Percentiles rank a stretch among this genome's conserved stretches.
Evolutionary conservation across 176 grass and related monocot genomes (phyloP).

Genomic region (Canna indica): DNA sequence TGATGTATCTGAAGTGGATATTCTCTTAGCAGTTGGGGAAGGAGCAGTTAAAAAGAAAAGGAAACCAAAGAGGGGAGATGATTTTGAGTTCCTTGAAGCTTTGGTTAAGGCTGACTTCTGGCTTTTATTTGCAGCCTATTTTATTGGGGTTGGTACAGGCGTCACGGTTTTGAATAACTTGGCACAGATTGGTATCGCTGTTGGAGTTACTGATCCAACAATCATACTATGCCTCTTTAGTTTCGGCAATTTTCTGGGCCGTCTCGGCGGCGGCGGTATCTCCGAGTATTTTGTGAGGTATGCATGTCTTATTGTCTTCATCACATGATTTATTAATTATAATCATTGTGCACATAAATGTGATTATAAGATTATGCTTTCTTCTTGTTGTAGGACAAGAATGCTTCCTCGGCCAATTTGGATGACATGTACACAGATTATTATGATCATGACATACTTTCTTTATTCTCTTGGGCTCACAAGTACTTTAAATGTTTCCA

Average conservation of each 20-base stretch:
- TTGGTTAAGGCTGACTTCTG: constrained; percentile 89
- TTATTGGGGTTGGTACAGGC: constrained; percentile 75
- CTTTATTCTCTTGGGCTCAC: background rate
- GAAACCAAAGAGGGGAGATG: constrained; percentile 78
- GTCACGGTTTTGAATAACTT: constrained; percentile 93
- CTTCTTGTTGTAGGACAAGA: background rate
- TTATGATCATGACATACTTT: background rate
- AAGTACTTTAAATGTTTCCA: background rate
- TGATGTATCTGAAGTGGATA: constrained; percentile 70
- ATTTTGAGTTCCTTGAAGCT: constrained; percentile 87
- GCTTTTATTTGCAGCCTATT: constrained; percentile 71
- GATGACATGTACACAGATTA: background rate
- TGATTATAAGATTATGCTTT: no score
- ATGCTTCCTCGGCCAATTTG: constrained; percentile 10
- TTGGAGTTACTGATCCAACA: constrained; percentile 58
- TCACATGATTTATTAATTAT: background rate
- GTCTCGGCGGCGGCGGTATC: constrained; percentile 62
- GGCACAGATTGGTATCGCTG: constrained; percentile 77
- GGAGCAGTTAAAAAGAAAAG: constrained; percentile 86
- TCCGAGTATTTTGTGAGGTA: constrained; percentile 92
- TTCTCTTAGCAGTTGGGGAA: constrained; percentile 82
- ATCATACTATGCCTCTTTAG: constrained; percentile 78
- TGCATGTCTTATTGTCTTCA: no score
- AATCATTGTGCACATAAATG: no score
- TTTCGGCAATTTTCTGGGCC: constrained; percentile 75